These are phyloP conservation scores for Tricholoma bakamatsutake DNA, from an alignment of 768 basidiomycete genomes.

Conservation along the genomic window DNA sequence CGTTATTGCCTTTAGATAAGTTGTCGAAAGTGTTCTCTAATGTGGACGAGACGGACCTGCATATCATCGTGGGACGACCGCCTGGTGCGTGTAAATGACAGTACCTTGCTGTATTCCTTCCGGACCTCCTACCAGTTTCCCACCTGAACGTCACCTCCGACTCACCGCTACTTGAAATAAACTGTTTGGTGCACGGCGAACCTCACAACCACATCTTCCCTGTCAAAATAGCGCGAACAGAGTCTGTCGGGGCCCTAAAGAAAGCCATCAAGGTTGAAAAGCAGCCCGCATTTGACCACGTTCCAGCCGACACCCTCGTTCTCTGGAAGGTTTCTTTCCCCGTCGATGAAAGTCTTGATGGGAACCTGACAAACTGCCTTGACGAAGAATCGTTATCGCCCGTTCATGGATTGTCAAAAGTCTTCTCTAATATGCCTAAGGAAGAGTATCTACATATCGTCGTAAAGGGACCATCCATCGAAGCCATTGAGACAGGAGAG, in stretches of 20 bases:
- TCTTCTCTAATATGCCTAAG: background rate
- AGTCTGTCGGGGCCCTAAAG: background rate
- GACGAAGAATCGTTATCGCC: background rate
- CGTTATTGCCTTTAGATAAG: too few species aligned
- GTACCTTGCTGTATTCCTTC: too few species aligned
- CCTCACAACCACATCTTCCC: background rate
- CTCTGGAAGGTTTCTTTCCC: background rate
- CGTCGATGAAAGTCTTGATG: background rate
- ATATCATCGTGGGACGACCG: too few species aligned
- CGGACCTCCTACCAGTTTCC: background rate
- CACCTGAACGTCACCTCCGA: background rate
- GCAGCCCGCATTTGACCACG: background rate
- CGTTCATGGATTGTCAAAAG: background rate
- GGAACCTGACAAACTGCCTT: background rate
- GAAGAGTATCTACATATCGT: background rate
- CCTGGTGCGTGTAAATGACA: too few species aligned
- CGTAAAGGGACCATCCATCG: background rate
- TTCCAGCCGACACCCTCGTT: background rate
- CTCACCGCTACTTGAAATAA: background rate
- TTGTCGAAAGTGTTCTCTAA: too few species aligned
- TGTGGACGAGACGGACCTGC: too few species aligned
- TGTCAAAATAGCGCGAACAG: background rate
- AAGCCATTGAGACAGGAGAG: background rate
- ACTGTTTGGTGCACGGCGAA: constrained; percentile 1
- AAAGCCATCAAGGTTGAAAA: background rate